Evolutionary conservation across 805 yeast genomes (phyloP).

Genomic region (Candida pseudoglaebosa): DNA sequence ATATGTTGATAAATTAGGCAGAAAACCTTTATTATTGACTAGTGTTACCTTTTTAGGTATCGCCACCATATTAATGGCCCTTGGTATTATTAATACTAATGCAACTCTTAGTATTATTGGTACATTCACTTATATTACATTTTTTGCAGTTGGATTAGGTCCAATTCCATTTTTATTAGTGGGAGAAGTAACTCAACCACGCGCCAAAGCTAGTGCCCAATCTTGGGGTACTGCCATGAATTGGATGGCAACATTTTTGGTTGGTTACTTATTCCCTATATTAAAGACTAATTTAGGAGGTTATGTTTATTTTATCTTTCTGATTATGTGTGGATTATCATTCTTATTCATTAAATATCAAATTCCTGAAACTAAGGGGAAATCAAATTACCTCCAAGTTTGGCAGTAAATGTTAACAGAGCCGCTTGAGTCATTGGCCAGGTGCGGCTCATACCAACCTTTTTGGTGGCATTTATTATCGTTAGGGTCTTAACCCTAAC

Average conservation of each 20-base stretch:
- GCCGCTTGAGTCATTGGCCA: too few species aligned
- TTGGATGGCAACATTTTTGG: constrained; percentile 84
- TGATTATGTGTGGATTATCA: constrained; percentile 50
- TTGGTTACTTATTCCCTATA: constrained; percentile 79
- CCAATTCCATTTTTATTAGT: constrained; percentile 92
- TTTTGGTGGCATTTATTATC: too few species aligned
- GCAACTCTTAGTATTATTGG: constrained; percentile 55
- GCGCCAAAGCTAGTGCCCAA: constrained; percentile 83
- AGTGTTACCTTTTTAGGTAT: constrained; percentile 70
- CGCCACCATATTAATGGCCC: constrained; percentile 57
- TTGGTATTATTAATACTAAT: constrained; percentile 53
- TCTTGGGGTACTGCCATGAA: constrained; percentile 88
- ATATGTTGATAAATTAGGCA: constrained; percentile 71
- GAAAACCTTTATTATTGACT: constrained; percentile 53
- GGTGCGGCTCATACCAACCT: too few species aligned
- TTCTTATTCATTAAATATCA: constrained; percentile 40
- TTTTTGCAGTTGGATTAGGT: constrained; percentile 90
- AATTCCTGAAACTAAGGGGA: constrained; percentile 79
- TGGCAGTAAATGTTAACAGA: constrained; percentile 49
- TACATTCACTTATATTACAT: constrained; percentile 69
- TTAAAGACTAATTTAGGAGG: constrained; percentile 63
- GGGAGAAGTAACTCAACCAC: constrained; percentile 80
- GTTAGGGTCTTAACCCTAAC: background rate
- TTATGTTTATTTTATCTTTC: constrained; percentile 70
- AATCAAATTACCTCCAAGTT: constrained; percentile 56